Evolutionary conservation across 306 rosid genomes (phyloP).

Genomic region (Fagus sylvatica): DNA sequence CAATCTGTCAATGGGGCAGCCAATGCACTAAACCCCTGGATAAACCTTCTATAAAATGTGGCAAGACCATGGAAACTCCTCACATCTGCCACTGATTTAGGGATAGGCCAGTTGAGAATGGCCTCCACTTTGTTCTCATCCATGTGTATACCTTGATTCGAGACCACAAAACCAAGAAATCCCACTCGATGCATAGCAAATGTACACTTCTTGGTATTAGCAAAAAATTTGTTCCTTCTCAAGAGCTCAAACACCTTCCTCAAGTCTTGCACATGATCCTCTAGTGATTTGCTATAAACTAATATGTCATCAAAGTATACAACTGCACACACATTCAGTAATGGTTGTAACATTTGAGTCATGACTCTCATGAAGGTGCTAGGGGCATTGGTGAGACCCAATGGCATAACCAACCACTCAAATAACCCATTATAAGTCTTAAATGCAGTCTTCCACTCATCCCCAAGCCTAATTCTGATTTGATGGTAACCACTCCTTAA

Average conservation of each 20-base stretch:
- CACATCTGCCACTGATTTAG: not conserved
- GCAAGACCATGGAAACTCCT: not conserved
- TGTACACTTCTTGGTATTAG: not conserved
- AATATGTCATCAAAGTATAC: not conserved
- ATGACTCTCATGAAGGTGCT: not conserved
- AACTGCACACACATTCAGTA: not conserved
- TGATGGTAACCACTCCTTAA: not conserved
- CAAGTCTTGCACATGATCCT: not conserved
- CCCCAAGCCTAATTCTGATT: not conserved
- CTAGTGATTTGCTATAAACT: not conserved
- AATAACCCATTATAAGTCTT: not conserved
- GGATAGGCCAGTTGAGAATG: not conserved
- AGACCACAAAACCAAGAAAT: no score
- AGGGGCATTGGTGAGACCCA: not conserved
- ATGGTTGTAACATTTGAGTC: not conserved
- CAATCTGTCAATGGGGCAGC: not conserved
- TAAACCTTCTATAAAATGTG: not conserved
- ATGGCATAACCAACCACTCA: not conserved
- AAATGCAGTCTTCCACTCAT: not conserved
- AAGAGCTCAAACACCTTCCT: not conserved
- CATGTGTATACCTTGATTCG: not conserved
- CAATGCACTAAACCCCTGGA: not conserved
- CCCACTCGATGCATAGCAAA: no score
- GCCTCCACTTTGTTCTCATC: not conserved
- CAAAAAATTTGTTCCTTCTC: not conserved